These are phyloP conservation scores for Populus ilicifolia DNA, from an alignment of 345 rosid species.

Conservation along the genomic window DNA sequence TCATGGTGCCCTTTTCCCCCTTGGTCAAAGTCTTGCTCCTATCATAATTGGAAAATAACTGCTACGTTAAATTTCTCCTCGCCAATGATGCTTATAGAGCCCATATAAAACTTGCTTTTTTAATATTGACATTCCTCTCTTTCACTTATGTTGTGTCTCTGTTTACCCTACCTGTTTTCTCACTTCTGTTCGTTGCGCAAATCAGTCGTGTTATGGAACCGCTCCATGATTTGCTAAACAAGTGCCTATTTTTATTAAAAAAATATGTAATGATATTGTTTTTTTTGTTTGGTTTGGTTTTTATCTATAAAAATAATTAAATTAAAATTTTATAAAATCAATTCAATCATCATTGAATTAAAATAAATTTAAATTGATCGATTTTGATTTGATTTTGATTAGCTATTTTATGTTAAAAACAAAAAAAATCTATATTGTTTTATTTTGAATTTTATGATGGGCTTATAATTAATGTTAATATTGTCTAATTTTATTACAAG, in stretches of 20 bases:
- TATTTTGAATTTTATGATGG: no score
- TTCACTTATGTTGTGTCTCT: neutral
- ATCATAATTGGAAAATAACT: neutral
- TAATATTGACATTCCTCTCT: neutral
- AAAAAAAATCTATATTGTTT: no score
- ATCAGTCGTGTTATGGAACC: neutral
- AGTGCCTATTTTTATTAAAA: neutral
- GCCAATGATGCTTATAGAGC: neutral
- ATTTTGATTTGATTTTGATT: accelerated
- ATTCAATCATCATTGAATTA: accelerated
- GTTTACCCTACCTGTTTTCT: neutral
- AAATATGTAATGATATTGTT: no score
- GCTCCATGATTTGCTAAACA: neutral
- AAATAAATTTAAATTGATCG: accelerated
- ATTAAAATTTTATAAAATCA: no score
- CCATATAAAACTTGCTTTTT: neutral
- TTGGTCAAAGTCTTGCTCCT: neutral
- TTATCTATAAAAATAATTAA: no score
- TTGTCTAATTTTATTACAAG: no score
- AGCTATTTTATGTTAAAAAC: no score
- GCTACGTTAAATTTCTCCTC: neutral
- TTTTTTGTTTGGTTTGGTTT: no score
- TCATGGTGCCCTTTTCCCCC: neutral
- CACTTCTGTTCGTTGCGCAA: neutral
- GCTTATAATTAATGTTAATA: no score